phyloP scores from a whole-genome alignment of 805 yeast genomes.

The Lachancea fermentati region DNA sequence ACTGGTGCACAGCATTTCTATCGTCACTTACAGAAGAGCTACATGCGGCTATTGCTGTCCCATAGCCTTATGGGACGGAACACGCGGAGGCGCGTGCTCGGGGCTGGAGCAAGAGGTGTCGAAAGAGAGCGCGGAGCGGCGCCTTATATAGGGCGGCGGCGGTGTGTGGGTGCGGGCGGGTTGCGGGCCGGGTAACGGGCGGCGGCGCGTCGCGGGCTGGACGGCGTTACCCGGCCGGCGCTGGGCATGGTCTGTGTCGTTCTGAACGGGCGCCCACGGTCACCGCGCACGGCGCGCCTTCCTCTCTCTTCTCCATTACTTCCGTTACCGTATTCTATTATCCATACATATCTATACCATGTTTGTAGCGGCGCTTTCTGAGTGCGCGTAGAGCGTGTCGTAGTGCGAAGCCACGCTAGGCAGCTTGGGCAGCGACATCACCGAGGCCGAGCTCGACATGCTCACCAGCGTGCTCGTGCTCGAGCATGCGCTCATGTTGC shows the following conservation, averaged over 20 bases:
- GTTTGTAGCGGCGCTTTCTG: constrained; percentile 5
- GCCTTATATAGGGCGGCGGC: neutral
- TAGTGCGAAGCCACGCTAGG: constrained; percentile 5
- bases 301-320: no score
- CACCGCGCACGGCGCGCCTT: no score
- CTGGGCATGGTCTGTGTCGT: no score
- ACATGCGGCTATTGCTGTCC: constrained; percentile 1
- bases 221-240: neutral
- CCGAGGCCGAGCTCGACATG: constrained; percentile 5
- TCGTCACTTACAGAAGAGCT: constrained; percentile 26
- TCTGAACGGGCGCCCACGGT: no score
- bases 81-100: neutral
- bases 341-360: constrained; percentile 2
- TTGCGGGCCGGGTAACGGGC: neutral
- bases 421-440: constrained; percentile 5
- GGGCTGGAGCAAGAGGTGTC: no score
- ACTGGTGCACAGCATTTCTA: constrained; percentile 37
- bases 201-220: neutral
- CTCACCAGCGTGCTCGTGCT: constrained; percentile 19
- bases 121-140: neutral
- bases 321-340: neutral
- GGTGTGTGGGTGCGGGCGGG: neutral
- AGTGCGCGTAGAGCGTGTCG: constrained; percentile 2
- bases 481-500: constrained; percentile 19
- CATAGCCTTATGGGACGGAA: constrained; percentile 8